Evolutionary conservation across 768 basidiomycete species (phyloP), one percentile per base, ranked within the genome.

Genomic region (Hortiboletus flavorubellus): DNA sequence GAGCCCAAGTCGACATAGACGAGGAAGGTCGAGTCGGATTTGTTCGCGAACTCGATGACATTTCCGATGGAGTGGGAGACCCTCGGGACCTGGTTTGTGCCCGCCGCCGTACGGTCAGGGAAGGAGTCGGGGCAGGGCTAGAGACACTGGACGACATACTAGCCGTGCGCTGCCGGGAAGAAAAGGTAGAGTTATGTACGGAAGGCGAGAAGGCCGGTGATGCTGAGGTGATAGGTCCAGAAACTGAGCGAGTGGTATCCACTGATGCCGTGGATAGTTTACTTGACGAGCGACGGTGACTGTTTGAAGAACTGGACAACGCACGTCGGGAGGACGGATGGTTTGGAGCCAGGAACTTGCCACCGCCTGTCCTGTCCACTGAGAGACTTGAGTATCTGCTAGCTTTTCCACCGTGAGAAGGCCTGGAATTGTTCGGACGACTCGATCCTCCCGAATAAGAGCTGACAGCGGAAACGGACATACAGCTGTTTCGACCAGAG

Each of bases 121-220:
- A 65, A 35, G 70, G 69, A 43, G 67, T 68, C 5, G 60, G 59
- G 26, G 68, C 63, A 33, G 74, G 73, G 46, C 66, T 65, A 9
- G 73, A 67, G 55, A 75, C 69, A 41, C 76, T 79, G 11, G 78
- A 76, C 0, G 76, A 71, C 46, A 86, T 68, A 65, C 91, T 93
- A 33, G 78, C 72, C 21, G 90, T 91, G 21, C 91, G 80, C 63
- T 93, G 91, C 31, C 91, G 82, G n/a, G 91, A 93, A 33, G 91
- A 80, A 68, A 85, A 90, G 8, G 91, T 93, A 5, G 91, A 79
- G 31, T 75, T 75, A 56, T 80, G 78, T 18, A 89, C 48, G 18
- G 73, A 68, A 14, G 72, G 62, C 21, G 67, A 68, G 31, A 71
- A 55, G 31, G 54, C 38, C 37, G 67, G 59, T 29, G 74, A 65